Percentiles rank a stretch among this genome's conserved stretches.
Evolutionary conservation across 345 rosid species (phyloP).

Genomic region (Linum trigynum): DNA sequence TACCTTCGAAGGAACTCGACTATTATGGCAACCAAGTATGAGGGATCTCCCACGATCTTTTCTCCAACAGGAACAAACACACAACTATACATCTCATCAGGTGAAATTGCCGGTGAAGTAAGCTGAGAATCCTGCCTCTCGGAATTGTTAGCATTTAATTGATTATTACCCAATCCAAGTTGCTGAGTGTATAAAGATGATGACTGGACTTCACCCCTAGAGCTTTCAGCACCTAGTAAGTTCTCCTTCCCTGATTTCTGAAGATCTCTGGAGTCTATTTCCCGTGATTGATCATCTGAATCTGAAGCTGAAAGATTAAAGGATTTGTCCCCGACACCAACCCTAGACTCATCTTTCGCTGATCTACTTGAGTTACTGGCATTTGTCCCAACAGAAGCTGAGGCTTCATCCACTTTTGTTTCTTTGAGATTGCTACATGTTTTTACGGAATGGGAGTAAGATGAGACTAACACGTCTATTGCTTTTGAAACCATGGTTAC

Average conservation of each 20-base stretch:
- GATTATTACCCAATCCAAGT: constrained; percentile 34
- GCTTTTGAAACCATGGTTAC: constrained; percentile 65
- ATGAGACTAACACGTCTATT: constrained; percentile 64
- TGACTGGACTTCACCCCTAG: constrained; percentile 22
- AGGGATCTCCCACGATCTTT: constrained; percentile 75
- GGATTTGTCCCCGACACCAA: constrained; percentile 25
- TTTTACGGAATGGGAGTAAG: constrained; percentile 59
- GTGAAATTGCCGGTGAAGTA: constrained; percentile 73
- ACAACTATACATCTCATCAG: constrained; percentile 80
- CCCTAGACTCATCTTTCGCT: constrained; percentile 23
- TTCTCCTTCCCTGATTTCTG: constrained; percentile 30
- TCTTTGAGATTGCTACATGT: constrained; percentile 60
- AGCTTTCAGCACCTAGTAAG: constrained; percentile 27
- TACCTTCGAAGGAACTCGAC: constrained; percentile 89
- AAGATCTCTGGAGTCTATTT: constrained; percentile 26
- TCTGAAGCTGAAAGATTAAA: constrained; percentile 37
- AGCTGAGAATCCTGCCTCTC: constrained; percentile 66
- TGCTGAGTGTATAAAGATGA: constrained; percentile 29
- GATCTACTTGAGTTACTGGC: constrained; percentile 25
- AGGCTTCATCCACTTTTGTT: constrained; percentile 39
- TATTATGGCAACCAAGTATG: constrained; percentile 72
- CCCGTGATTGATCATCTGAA: constrained; percentile 43
- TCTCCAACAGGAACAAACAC: constrained; percentile 86
- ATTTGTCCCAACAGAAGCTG: constrained; percentile 28
- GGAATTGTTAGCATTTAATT: constrained; percentile 35